Base-by-base conservation (phyloP, 78 protist genomes). In the Dictyostelium purpureum region DNA sequence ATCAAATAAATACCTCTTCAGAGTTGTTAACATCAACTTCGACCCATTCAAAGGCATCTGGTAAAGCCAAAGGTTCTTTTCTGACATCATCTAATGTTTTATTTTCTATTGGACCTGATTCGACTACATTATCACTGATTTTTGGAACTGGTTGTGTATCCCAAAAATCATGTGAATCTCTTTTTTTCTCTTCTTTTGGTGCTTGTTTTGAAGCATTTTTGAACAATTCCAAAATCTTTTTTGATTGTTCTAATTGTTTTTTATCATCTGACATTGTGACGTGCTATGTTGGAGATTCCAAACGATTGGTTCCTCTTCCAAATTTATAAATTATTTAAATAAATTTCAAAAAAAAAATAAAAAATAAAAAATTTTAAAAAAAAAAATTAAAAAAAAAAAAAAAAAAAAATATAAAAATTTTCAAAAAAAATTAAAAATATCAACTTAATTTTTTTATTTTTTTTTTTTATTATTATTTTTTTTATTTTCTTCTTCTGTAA, bases 91-190 rank as follows among this genome's bases (percentile, higher is more conserved):
- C 95, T 10, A 83, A 71, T 18, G 93, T 43, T 43, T 96, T 90
- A 12, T 52, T 66, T 77, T 94, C 97, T 66, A 97, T 96, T 43
- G 98, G 97, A 24, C 97, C 98, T 3, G 37, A 5, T 51, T 57
- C 89, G 4, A 65, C 95, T 45, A 40, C 54, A 4, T 11, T 43
- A 31, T 16, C 87, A 33, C 52, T 83, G 11, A 65, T 78, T 82
- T 94, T 83, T 45, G 94, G 95, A 28, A 98, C 99, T 14, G 99
- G 99, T 94, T 98, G 99, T 21, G 97, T 96, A 33, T 81, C 75
- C 99, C 99, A 98, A 96, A 98, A 98, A 57, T 47, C 75, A 79
- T 89, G 94, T 21, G 70, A 26, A 0, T 18, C 21, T 67, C 51
- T 38, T 19, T 37, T 40, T 67, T 67, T 67, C 21, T 31, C 10